Conservation (phyloP, 176 grass and related monocot species). For the Panicum miliaceum region DNA sequence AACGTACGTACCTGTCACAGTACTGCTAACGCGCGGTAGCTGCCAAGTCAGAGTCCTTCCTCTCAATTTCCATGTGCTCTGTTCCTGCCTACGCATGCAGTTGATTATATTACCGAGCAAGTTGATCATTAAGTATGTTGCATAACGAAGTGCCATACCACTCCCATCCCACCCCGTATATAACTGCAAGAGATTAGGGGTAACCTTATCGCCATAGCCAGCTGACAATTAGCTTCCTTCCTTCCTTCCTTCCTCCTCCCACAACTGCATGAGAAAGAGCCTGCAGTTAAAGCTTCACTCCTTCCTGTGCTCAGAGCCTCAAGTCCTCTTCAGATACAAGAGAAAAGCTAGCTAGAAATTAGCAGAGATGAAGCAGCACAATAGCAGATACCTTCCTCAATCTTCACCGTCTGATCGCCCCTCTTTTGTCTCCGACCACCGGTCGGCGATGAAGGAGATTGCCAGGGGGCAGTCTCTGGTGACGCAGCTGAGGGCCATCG, state of each 20-base stretch:
- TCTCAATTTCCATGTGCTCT: conserved; percentile 21
- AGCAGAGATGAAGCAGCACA: not conserved
- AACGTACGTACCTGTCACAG: not conserved
- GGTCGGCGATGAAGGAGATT: conserved; percentile 47
- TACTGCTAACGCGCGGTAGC: not conserved
- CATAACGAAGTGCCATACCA: not conserved
- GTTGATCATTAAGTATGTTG: not conserved
- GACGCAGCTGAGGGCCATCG: conserved; percentile 48
- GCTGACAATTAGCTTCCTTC: not conserved
- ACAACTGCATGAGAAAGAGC: not conserved
- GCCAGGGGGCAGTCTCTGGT: conserved; percentile 41
- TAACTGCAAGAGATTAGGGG: not conserved
- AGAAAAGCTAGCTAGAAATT: not conserved
- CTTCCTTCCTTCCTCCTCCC: not conserved
- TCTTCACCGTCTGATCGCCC: not conserved
- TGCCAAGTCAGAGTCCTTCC: not conserved
- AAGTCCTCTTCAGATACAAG: conserved; percentile 2
- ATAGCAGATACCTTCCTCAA: not conserved
- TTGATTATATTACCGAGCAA: not conserved
- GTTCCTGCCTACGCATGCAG: conserved; percentile 15
- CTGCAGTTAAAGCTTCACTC: not conserved
- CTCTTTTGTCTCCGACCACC: conserved; percentile 6
- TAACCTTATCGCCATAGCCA: conserved; percentile 1
- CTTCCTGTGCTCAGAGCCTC: not conserved
- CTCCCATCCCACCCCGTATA: not conserved